Evolutionary conservation across 1,139 yeast genomes (phyloP), one percentile per base, ranked within the genome.

Genomic region (Candida gigantensis): DNA sequence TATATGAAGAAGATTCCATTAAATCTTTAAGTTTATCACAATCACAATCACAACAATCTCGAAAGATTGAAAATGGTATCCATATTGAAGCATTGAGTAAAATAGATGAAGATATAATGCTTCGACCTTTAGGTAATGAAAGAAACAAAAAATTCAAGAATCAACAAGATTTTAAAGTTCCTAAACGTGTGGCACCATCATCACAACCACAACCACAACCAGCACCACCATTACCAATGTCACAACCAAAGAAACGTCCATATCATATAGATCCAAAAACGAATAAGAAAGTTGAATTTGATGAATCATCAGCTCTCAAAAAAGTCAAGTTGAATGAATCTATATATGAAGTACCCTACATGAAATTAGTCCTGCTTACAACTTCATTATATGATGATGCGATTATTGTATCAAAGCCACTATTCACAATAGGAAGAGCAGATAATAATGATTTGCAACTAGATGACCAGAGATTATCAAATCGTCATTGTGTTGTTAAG

Each of bases 401-500:
- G n/a, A n/a, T n/a, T n/a, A n/a, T n/a, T n/a, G n/a, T n/a, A n/a
- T n/a, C n/a, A n/a, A n/a, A n/a, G n/a, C n/a, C n/a, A n/a, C n/a
- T n/a, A n/a, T n/a, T n/a, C n/a, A n/a, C n/a, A n/a, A n/a, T n/a
- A n/a, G n/a, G n/a, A n/a, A n/a, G n/a, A n/a, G n/a, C n/a, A n/a
- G n/a, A n/a, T n/a, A n/a, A n/a, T n/a, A n/a, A n/a, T n/a, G n/a
- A 10, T 80, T 83, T 3, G 67, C 79, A 30, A 72, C 84, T 36
- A 94, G 94, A 0, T 59, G 94, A 31, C 71, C 75, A 24, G 81
- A 65, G 96, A 35, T 74, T 90, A 50, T 89, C 97, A 2, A 85
- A 88, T 45, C 71, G 83, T 3, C 97, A 92, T 56, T 89, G 97
- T 55, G 66, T 81, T 26, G 64, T 92, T 11, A 55, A 71, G 37